phyloP scores from a whole-genome alignment of 2,329 filamentous ascomycete genomes.

The Leptosphaerulina australis region DNA sequence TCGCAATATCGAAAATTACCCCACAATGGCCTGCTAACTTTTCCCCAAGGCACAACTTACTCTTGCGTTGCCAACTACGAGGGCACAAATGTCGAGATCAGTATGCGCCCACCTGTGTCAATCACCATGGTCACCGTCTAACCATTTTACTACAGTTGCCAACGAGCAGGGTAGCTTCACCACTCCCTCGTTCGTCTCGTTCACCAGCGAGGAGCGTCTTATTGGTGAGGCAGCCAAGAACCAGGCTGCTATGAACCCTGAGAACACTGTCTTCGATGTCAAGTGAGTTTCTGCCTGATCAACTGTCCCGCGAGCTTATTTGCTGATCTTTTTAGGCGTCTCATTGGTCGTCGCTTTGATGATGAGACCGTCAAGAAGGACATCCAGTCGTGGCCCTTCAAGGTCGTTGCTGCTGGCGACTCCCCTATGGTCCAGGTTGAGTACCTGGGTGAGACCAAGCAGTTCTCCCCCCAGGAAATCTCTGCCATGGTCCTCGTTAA shows the following conservation, averaged over 20 bases:
- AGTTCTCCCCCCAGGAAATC: conserved; percentile 97
- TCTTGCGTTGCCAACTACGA: conserved; percentile 99
- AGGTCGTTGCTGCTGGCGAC: conserved; percentile 87
- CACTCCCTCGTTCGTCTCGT: conserved; percentile 98
- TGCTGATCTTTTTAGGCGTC: conserved; percentile 69
- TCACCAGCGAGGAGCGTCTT: conserved; percentile 97
- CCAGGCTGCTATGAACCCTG: conserved; percentile 99
- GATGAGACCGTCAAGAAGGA: conserved; percentile 99
- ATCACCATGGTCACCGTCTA: conserved; percentile 22
- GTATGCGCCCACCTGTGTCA: conserved; percentile 56
- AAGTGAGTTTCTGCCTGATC: conserved; percentile 69
- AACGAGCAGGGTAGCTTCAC: conserved; percentile 99
- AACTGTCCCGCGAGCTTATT: not conserved
- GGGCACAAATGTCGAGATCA: conserved; percentile 99
- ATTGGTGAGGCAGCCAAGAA: conserved; percentile 99
- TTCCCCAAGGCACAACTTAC: conserved; percentile 87
- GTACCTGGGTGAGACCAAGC: conserved; percentile 93
- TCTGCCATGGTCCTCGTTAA: conserved; percentile 98
- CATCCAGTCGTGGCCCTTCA: conserved; percentile 99
- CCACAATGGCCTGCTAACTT: conserved; percentile 43
- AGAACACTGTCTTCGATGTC: conserved; percentile 98
- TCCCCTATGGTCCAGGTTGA: conserved; percentile 93
- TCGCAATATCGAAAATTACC: conserved; percentile 28
- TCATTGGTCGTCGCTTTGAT: conserved; percentile 94
- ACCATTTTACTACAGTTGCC: conserved; percentile 66